Evolutionary conservation across 225 moss, liverwort and hornwort species (phyloP).

Genomic region (Lunularia cruciata): DNA sequence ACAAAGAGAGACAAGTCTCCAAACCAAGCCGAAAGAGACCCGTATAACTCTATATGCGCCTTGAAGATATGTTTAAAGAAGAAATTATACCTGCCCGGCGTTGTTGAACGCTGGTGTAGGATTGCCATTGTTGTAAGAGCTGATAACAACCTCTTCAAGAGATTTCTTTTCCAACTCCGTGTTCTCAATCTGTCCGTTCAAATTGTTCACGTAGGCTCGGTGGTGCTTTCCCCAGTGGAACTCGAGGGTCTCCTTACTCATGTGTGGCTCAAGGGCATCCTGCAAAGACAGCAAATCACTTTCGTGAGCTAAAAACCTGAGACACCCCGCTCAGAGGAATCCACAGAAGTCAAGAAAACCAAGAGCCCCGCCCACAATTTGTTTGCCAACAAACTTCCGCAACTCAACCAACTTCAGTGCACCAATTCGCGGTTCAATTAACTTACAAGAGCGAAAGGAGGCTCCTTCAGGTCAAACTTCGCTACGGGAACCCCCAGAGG

Average conservation of each 20-base stretch:
- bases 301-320: background rate
- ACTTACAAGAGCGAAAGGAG: conserved; percentile 39
- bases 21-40: too few relatives aligned
- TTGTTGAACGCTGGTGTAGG: conserved; percentile 79
- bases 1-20: background rate
- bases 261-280: conserved; percentile 85
- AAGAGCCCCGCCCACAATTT: too few relatives aligned
- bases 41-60: too few relatives aligned
- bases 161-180: conserved; percentile 64
- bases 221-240: conserved; percentile 93
- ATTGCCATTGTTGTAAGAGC: conserved; percentile 90
- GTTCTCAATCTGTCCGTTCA: conserved; percentile 74
- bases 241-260: conserved; percentile 84
- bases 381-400: too few relatives aligned
- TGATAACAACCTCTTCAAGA: conserved; percentile 70
- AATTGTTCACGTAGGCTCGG: conserved; percentile 65
- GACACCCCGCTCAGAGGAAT: too few relatives aligned
- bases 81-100: conserved; percentile 75
- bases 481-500: conserved; percentile 29
- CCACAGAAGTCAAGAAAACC: too few relatives aligned
- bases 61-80: too few relatives aligned
- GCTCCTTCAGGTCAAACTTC: conserved; percentile 35
- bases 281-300: conserved; percentile 19
- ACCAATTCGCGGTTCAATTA: background rate
- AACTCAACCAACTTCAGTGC: too few relatives aligned